Evolutionary conservation across 345 rosid species (phyloP), one percentile per base, ranked within the genome.

Genomic region (Ailanthus altissimus): DNA sequence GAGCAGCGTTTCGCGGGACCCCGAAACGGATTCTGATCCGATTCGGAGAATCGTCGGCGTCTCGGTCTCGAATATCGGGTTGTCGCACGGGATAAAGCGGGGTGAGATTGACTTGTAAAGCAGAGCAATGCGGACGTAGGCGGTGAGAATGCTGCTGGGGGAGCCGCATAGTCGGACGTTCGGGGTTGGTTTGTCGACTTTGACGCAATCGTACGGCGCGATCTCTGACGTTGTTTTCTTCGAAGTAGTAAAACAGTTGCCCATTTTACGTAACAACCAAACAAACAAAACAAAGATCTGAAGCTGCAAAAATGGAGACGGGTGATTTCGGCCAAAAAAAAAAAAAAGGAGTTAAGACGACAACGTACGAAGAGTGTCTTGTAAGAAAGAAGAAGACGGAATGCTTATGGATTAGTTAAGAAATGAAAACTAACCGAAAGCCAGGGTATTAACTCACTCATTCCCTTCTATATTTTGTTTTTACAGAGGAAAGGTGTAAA

Each of bases 121-220:
- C 36, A 90, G 88, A 5, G 91, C 94, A 64, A 84, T 84, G 2
- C 90, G 91, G 79, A 90, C 32, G 72, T 90, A 91, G 4, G 80
- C 54, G 0, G 91, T 83, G 70, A 75, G 70, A 0, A 77, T 58
- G 73, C 87, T 81, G 64, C 75, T 59, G 1, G 86, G 10, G 15
- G 86, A 81, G 59, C 92, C 88, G 73, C 40, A 63, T 36, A 90
- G 58, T 11, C 69, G 81, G 58, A 86, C 90, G 23, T 76, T 43
- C 3, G 80, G 86, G 1, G 58, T 5, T 49, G 76, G 2, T 56
- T 56, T 32, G 38, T 50, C 28, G 43, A 50, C 43, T 72, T 84
- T 84, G 82, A 65, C 59, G 83, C 72, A 70, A 45, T 86, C 88
- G 21, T 68, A 79, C 0, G 93, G 90, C 14, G 91, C 77, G 42